Base-by-base conservation (phyloP, 208 protist species). In the Crithidia thermophila region DNA sequence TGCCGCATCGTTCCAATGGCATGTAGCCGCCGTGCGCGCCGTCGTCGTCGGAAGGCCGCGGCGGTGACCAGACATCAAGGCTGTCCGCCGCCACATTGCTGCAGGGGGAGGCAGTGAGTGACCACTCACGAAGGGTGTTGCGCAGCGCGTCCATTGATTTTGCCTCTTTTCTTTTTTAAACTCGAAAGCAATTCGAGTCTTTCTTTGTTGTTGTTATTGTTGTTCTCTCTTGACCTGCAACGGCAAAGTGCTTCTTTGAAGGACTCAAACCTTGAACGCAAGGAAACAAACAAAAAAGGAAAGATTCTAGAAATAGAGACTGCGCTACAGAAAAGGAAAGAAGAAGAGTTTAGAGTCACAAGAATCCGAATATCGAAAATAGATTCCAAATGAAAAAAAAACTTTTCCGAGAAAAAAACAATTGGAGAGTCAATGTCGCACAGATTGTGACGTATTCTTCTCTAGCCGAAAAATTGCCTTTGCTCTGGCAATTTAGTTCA, bases 41-140 rank as follows among this genome's bases (percentile, higher is more conserved):
- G 6, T 51, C 42, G 20, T 63, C 57, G 3, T 63, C 57, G 16
- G 57, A 63, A 8, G 42, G 42, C 27, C 36, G 42, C 10, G 20
- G 40, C 2, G 37, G 27, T 20, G 42, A 27, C 39, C 57, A 63
- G 13, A 28, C 25, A n/a, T 63, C 57, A 6, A 25, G 11, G 25
- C 13, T 30, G 57, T 1, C n/a, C 4, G 16, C 13, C 16, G 4
- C 57, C 1, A 25, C 39, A 9, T 37, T 63, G 57, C 42, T 51
- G 57, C 42, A 49, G 37, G 57, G 57, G 20, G 57, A 63, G n/a
- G 39, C 36, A 11, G 57, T 63, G 34, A 51, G 57, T n/a, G 42
- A 51, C 57, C 39, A 51, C 57, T 63, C 57, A 0, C 34, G 42
- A 25, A 63, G 42, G 1, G 57, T 63, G 42, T 63, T 63, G 57